phyloP scores from a whole-genome alignment of 768 basidiomycete genomes.

The Collybia nuda region DNA sequence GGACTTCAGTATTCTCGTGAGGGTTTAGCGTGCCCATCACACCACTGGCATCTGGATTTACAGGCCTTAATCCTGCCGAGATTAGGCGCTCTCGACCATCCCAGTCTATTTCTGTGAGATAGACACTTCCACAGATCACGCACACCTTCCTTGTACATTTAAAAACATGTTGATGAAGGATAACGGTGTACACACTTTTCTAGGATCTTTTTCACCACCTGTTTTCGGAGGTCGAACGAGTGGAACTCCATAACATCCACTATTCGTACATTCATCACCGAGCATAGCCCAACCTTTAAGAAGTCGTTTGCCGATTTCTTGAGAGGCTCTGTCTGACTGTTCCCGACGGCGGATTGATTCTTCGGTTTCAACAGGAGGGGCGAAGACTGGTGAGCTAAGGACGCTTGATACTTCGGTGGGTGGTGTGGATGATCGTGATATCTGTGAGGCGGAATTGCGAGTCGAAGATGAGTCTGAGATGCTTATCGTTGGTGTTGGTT shows the following conservation, averaged over 20 bases:
- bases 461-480: conserved; percentile 34
- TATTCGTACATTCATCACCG: conserved; percentile 79
- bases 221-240: conserved; percentile 75
- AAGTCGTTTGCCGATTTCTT: conserved; percentile 75
- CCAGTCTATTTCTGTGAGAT: conserved; percentile 51
- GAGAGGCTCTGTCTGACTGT: conserved; percentile 79
- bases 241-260: conserved; percentile 76
- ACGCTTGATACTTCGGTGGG: conserved; percentile 71
- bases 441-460: conserved; percentile 46
- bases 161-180: background rate
- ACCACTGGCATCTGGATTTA: background rate
- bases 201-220: conserved; percentile 58
- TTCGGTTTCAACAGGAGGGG: conserved; percentile 63
- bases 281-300: conserved; percentile 88
- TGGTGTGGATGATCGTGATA: conserved; percentile 71
- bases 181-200: conserved; percentile 49
- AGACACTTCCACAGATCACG: conserved; percentile 67
- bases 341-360: conserved; percentile 67
- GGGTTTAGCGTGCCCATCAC: background rate
- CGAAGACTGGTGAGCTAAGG: conserved; percentile 62
- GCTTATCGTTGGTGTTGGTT: conserved; percentile 6
- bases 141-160: conserved; percentile 57
- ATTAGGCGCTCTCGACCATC: conserved; percentile 49
- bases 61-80: conserved; percentile 10
- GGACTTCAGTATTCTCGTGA: background rate